Base-by-base conservation (phyloP, 768 basidiomycete species). In the Boletus sensibilis region DNA sequence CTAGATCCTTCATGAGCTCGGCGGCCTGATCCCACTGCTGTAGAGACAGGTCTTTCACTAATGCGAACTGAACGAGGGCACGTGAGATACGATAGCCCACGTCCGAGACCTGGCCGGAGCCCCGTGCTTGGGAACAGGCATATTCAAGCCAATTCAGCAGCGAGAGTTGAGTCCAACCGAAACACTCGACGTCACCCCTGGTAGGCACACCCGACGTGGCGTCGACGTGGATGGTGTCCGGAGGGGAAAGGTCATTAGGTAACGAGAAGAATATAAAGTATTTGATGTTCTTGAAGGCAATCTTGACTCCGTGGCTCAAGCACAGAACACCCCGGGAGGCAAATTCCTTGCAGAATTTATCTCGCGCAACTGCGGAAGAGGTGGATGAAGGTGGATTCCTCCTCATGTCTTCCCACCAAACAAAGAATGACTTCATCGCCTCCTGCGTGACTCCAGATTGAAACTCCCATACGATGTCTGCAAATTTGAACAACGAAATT, bases 131-230 rank as follows among this genome's bases (percentile, higher is more conserved):
- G 35, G 76, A 74, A 35, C 80, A 77, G 35, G 95, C 73, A 70
- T 86, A 79, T 11, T 69, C 68, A 49, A 95, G 63, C 90, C 94
- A 98, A 16, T 88, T 81, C 1, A 79, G 68, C 9, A 93, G 65
- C 0, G 82, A 76, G 7, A 98, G 75, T 64, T 92, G 90, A 16
- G 75, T 71, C 90, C 94, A 95, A 1, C 81, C 83, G 56, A 97
- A 89, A n/a, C 82, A 76, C 3, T 74, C 55, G 29, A 63, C 27
- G 11, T 43, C 46, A 40, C 54, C 31, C 9, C 76, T 78, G 0
- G 79, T 66, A 21, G 81, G 68, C 52, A 92, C 77, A 21, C 76
- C 67, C 52, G 80, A 82, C 59, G 86, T 85, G 49, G 94, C 71
- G 10, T 72, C 74, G 48, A 86, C 73, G 1, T 91, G 90, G 0